Evolutionary conservation across 1,284 basidiomycete genomes (phyloP).

Genomic region (Boletus semigastroideus): DNA sequence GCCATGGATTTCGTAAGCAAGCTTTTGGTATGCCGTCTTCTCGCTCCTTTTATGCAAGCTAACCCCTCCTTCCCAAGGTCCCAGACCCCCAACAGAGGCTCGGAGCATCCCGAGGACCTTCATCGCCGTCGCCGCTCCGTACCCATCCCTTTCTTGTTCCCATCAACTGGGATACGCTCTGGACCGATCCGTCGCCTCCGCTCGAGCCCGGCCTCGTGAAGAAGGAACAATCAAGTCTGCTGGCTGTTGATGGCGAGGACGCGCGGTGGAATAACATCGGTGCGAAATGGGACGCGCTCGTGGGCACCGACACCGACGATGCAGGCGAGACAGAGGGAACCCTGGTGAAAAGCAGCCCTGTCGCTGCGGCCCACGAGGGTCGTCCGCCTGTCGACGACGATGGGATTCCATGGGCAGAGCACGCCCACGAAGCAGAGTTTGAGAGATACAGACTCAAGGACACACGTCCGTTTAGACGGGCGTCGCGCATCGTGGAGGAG

Average conservation of each 20-base stretch:
- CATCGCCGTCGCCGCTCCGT: constrained; percentile 60
- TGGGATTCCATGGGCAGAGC: constrained; percentile 49
- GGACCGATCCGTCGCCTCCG: constrained; percentile 64
- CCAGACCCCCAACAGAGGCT: constrained; percentile 71
- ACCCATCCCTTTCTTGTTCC: constrained; percentile 73
- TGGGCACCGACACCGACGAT: constrained; percentile 23
- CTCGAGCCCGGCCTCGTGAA: constrained; percentile 56
- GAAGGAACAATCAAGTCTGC: constrained; percentile 44
- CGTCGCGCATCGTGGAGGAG: constrained; percentile 29
- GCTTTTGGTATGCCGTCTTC: constrained; percentile 51
- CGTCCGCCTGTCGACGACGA: constrained; percentile 33
- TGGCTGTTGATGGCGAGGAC: constrained; percentile 36
- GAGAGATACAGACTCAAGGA: constrained; percentile 26
- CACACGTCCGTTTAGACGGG: constrained; percentile 9
- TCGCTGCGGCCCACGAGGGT: constrained; percentile 1
- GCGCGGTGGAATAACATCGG: constrained; percentile 50
- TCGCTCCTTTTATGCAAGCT: background rate
- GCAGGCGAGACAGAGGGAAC: constrained; percentile 13
- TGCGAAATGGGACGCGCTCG: constrained; percentile 52
- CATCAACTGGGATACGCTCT: constrained; percentile 73
- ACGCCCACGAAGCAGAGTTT: constrained; percentile 40
- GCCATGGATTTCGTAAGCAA: constrained; percentile 67
- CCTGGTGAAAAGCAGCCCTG: background rate
- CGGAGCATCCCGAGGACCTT: constrained; percentile 52
- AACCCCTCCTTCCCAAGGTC: constrained; percentile 41